A percentile compares a stretch with the other conserved stretches of the same genome.
Conservation (phyloP, 2,329 filamentous ascomycete species). For the Ceratocystis alfenasii region DNA sequence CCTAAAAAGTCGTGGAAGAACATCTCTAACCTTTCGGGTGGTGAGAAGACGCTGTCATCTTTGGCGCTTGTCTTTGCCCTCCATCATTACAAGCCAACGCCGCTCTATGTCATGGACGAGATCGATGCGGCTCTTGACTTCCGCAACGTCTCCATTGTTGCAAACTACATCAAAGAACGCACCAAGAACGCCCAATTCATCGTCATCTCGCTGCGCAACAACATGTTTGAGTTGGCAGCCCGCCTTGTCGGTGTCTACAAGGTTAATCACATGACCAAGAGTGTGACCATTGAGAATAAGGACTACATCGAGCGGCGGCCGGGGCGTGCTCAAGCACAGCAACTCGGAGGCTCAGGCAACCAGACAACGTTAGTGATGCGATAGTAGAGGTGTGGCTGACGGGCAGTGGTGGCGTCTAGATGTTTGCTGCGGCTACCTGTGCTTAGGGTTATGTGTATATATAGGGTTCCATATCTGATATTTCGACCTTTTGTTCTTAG, state of each 20-base stretch:
- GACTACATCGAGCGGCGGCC: conserved; percentile 51
- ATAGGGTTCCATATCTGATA: not conserved
- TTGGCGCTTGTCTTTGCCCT: conserved; percentile 93
- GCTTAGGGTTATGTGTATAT: not conserved
- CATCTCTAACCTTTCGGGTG: conserved; percentile 87
- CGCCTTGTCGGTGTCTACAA: conserved; percentile 96
- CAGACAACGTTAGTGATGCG: conserved; percentile 18
- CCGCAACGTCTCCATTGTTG: conserved; percentile 94
- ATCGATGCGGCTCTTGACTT: conserved; percentile 98
- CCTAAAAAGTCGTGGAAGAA: conserved; percentile 99
- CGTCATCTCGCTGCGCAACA: conserved; percentile 93
- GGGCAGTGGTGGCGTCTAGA: not conserved
- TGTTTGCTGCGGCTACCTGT: too few species aligned
- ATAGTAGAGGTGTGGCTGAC: conserved; percentile 10
- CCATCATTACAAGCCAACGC: conserved; percentile 96
- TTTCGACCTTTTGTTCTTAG: too few species aligned
- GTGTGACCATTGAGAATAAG: conserved; percentile 74
- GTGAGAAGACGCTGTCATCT: conserved; percentile 91
- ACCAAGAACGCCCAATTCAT: conserved; percentile 99
- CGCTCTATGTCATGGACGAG: conserved; percentile 98
- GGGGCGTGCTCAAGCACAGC: conserved; percentile 28
- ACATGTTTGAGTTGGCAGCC: conserved; percentile 98
- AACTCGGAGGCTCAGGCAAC: conserved; percentile 5
- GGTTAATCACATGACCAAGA: conserved; percentile 97
- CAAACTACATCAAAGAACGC: conserved; percentile 96